Evolutionary conservation across 2,329 filamentous ascomycete genomes (phyloP), one percentile per base, ranked within the genome.

Genomic region (Fusarium stilboides): DNA sequence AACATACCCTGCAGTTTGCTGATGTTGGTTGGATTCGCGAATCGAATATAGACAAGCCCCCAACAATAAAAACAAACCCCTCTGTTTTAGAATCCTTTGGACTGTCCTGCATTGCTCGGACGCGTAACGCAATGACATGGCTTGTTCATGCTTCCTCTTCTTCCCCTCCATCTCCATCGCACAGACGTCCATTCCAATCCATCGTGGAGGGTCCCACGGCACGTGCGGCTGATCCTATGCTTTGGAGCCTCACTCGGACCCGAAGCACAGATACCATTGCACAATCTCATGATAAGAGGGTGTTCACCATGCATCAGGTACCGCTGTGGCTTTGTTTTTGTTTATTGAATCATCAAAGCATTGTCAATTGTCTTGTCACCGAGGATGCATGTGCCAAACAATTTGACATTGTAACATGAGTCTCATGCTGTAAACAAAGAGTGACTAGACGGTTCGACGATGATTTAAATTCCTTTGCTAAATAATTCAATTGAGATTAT

Each of bases 21-120:
- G 19, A 5, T 50, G 22, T 52, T 43, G 36, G 51, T 56, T 47
- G 39, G 52, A 52, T 54, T 69, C 66, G 66, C 66, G 62, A 67
- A 69, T 69, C 66, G 66, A 56, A 44, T 33, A 58, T 34, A 46
- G 31, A 19, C 22, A 20, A 28, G 24, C 33, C 24, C 39, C 31
- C 17, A 34, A 40, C 28, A 36, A 34, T 17, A 37, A 31, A 24
- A 31, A 31, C 28, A 31, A 31, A 31, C 28, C 28, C 28, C 46
- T 26, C 34, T 26, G 44, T 24, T 37, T 44, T 19, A 20, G 19
- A 57, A 61, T 40, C 31, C 46, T 62, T 65, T 19, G 12, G 15
- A 31, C 28, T 31, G 28, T 31, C 28, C 9, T 31, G 28, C 28
- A 54, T 52, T 60, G 57, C 66, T 66, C 33, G 47, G 62, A 60